Conservation (phyloP, 129 eudicot genomes). For the Helianthus tuberosus region DNA sequence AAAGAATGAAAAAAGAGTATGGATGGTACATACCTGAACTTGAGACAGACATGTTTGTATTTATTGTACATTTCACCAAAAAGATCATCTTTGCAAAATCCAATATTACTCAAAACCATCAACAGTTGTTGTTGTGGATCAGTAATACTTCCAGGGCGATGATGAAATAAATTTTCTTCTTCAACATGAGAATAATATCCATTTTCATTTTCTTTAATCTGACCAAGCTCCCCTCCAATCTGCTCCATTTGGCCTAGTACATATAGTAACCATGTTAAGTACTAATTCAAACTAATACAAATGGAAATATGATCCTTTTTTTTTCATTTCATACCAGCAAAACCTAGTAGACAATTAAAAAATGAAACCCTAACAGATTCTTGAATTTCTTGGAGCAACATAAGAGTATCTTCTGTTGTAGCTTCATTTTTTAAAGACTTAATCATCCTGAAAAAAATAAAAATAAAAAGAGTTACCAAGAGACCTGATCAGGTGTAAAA, state of each 20-base stretch:
- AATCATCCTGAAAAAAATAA: conserved; percentile 57
- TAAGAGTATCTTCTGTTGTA: conserved; percentile 63
- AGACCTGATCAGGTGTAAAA: conserved; percentile 11
- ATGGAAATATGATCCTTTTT: background rate
- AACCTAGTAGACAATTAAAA: conserved; percentile 75
- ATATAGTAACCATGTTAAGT: background rate
- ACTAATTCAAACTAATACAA: conserved; percentile 1
- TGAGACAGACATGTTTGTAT: conserved; percentile 70
- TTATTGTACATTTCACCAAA: conserved; percentile 71
- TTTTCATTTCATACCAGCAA: conserved; percentile 62
- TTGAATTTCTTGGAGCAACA: conserved; percentile 82
- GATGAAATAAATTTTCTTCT: conserved; percentile 49
- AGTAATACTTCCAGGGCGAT: conserved; percentile 59
- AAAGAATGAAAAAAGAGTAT: background rate
- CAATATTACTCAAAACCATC: conserved; percentile 95
- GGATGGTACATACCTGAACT: conserved; percentile 49
- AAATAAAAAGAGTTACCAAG: background rate
- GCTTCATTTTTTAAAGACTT: conserved; percentile 67
- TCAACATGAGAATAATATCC: conserved; percentile 43
- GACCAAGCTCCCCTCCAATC: conserved; percentile 67
- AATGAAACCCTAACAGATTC: conserved; percentile 84
- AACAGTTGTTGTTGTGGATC: conserved; percentile 78
- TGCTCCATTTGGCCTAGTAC: conserved; percentile 69
- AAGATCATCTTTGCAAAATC: conserved; percentile 91
- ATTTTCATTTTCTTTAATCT: conserved; percentile 33